A percentile compares a stretch with the other conserved stretches of the same genome.
These are phyloP conservation scores for Nigrospora osmanthi DNA, from an alignment of 2,329 filamentous ascomycete genomes.

Conservation along the genomic window DNA sequence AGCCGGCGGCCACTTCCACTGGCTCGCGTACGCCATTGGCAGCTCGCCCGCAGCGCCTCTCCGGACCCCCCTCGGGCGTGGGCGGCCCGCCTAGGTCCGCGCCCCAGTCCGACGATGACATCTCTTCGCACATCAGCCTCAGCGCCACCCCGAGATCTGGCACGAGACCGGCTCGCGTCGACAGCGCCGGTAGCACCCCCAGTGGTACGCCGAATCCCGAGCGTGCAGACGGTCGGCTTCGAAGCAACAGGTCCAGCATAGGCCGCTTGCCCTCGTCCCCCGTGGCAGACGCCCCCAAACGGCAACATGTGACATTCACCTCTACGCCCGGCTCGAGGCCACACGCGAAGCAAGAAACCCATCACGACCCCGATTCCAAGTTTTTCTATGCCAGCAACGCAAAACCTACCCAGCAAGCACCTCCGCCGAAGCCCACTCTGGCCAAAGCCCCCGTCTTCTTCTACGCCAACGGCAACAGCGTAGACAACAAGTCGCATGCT, in stretches of 20 bases:
- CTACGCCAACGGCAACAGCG: constrained; percentile 43
- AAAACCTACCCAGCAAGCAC: constrained; percentile 34
- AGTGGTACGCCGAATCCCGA: constrained; percentile 44
- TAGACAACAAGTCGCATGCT: constrained; percentile 29
- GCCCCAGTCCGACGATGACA: constrained; percentile 39
- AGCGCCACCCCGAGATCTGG: constrained; percentile 77
- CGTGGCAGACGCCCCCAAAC: constrained; percentile 19
- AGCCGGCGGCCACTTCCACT: constrained; percentile 18
- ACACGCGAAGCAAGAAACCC: constrained; percentile 16
- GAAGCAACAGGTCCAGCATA: constrained; percentile 17
- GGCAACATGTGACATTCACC: constrained; percentile 29
- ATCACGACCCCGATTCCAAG: constrained; percentile 44
- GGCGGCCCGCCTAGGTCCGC: constrained; percentile 15
- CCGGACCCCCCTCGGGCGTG: constrained; percentile 14
- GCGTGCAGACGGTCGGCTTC: background rate
- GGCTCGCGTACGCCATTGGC: constrained; percentile 37
- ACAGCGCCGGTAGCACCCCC: constrained; percentile 62
- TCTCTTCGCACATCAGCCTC: constrained; percentile 48
- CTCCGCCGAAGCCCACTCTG: constrained; percentile 14
- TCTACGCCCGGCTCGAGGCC: constrained; percentile 18
- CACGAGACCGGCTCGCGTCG: constrained; percentile 61
- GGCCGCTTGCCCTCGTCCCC: constrained; percentile 24
- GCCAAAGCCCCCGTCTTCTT: constrained; percentile 43
- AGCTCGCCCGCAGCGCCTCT: constrained; percentile 17
- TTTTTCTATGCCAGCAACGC: constrained; percentile 92